phyloP scores from a whole-genome alignment of 2,329 filamentous ascomycete species.

The Colletotrichum tabaci region DNA sequence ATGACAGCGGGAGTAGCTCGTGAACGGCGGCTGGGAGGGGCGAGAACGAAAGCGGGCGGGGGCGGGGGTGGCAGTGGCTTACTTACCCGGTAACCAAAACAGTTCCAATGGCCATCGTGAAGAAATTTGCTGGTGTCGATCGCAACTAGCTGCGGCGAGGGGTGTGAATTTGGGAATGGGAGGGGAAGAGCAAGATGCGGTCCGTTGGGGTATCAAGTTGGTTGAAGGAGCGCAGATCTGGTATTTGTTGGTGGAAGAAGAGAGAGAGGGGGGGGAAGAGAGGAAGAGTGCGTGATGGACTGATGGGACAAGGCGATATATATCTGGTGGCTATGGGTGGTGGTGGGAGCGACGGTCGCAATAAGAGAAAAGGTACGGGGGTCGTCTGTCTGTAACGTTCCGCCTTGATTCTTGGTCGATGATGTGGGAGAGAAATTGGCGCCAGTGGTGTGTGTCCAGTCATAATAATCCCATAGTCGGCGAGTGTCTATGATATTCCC shows the following conservation, averaged over 20 bases:
- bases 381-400: slow-evolving; percentile 42
- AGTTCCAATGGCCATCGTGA: slow-evolving; percentile 83
- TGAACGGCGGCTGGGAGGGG: background rate
- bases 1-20: slow-evolving; percentile 8
- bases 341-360: slow-evolving; percentile 36
- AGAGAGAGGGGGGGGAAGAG: background rate
- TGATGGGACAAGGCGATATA: slow-evolving; percentile 30
- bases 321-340: slow-evolving; percentile 23
- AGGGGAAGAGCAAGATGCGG: slow-evolving; percentile 5
- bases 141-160: slow-evolving; percentile 25
- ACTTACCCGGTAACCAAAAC: slow-evolving; percentile 96
- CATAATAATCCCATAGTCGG: background rate
- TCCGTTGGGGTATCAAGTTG: slow-evolving; percentile 40
- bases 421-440: slow-evolving; percentile 41
- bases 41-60: too few species aligned
- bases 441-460: slow-evolving; percentile 7
- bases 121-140: slow-evolving; percentile 36
- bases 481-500: background rate
- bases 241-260: background rate
- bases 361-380: slow-evolving; percentile 25
- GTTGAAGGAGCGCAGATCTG: slow-evolving; percentile 11
- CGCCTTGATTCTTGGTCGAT: background rate
- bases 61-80: slow-evolving; percentile 56
- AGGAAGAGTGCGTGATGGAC: background rate
- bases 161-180: slow-evolving; percentile 16